phyloP scores from a whole-genome alignment of 331 rosid species.

The Malus hybrid region DNA sequence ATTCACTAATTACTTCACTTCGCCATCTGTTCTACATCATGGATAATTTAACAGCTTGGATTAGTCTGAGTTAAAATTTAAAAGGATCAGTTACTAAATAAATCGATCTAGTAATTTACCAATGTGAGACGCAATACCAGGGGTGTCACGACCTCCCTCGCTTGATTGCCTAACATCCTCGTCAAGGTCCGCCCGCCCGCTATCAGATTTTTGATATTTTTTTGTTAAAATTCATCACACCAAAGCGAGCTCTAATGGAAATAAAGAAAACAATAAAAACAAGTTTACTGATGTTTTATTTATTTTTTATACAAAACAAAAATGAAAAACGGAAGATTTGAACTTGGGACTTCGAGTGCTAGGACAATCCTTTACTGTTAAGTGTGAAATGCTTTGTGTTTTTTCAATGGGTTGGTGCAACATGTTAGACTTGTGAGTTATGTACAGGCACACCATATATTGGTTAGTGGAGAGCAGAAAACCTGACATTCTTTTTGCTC shows the following conservation, averaged over 20 bases:
- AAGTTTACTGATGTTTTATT: background rate
- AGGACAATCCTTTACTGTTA: background rate
- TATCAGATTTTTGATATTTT: background rate
- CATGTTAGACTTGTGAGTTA: background rate
- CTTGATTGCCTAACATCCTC: too few species aligned
- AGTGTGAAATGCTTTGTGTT: background rate
- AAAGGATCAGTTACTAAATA: too few species aligned
- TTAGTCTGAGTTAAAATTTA: too few species aligned
- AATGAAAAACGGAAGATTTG: background rate
- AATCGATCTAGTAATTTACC: too few species aligned
- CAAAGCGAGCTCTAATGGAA: background rate
- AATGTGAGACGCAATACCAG: too few species aligned
- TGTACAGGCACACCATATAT: constrained; percentile 2
- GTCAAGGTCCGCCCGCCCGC: background rate
- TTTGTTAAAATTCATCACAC: background rate
- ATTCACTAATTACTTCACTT: background rate
- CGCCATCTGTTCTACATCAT: too few species aligned
- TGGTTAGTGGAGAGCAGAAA: constrained; percentile 30
- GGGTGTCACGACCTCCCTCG: too few species aligned
- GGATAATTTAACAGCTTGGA: background rate
- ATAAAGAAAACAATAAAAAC: background rate
- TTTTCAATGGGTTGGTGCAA: background rate
- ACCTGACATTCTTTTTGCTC: constrained; percentile 15
- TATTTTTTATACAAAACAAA: too few species aligned
- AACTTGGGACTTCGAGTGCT: background rate